Percentiles rank a stretch among this genome's conserved stretches.
Conservation (phyloP, 192 early-diverging fungal genomes). For the Coemansia interrupta region DNA sequence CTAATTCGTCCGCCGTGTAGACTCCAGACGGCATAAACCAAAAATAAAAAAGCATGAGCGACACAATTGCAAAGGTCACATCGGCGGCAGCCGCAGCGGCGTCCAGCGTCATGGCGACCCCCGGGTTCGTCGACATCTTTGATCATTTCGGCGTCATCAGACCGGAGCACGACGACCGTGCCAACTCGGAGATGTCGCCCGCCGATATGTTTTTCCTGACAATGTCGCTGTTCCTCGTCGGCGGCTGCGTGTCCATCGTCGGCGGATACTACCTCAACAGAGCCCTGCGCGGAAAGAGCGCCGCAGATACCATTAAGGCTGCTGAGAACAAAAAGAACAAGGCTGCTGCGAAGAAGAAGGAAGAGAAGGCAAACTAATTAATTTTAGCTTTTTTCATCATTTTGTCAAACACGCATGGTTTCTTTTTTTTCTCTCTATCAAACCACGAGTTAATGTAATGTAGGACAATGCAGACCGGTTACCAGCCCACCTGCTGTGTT, state of each 20-base stretch:
- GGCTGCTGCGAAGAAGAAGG: constrained; percentile 12
- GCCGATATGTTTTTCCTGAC: constrained; percentile 53
- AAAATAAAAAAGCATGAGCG: constrained; percentile 39
- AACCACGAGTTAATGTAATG: too few species aligned
- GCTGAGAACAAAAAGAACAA: constrained; percentile 22
- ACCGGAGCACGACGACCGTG: constrained; percentile 47
- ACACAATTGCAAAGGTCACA: constrained; percentile 26
- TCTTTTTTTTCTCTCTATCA: too few species aligned
- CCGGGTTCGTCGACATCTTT: constrained; percentile 35
- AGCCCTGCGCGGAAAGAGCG: constrained; percentile 38
- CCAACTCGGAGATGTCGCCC: constrained; percentile 52
- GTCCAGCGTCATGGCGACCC: constrained; percentile 28
- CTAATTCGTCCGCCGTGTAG: too few species aligned
- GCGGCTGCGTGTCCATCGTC: constrained; percentile 50
- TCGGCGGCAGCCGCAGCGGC: constrained; percentile 36
- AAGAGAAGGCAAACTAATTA: constrained; percentile 7
- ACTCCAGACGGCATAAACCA: neutral
- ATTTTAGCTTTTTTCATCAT: too few species aligned
- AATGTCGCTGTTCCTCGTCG: constrained; percentile 52
- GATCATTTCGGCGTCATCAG: constrained; percentile 48
- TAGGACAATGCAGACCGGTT: too few species aligned
- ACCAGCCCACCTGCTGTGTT: too few species aligned
- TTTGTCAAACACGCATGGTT: too few species aligned
- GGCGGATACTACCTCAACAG: constrained; percentile 52
- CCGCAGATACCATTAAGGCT: constrained; percentile 29